Conservation (phyloP, 345 rosid genomes). For the Citrus cavaleriei region DNA sequence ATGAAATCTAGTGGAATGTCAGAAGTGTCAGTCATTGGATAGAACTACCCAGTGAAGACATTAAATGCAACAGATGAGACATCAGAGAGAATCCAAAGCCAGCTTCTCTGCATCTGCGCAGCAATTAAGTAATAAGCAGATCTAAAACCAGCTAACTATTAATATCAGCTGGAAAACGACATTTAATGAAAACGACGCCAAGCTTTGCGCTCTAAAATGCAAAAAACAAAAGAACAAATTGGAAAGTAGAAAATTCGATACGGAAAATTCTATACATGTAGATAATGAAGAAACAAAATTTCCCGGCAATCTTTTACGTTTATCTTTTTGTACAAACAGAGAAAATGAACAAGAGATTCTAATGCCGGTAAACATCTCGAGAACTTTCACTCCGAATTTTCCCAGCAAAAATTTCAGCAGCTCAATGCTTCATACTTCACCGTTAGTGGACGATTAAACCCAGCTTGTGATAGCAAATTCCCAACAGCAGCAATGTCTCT, state of each 20-base stretch:
- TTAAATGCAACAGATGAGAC: conserved; percentile 21
- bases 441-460: conserved; percentile 73
- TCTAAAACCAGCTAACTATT: not conserved
- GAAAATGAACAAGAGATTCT: conserved; percentile 29
- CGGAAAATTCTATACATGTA: conserved; percentile 40
- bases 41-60: conserved; percentile 12
- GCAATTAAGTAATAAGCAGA: not conserved
- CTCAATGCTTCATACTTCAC: conserved; percentile 84
- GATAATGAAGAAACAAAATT: conserved; percentile 49
- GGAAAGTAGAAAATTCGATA: conserved; percentile 16
- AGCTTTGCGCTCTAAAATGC: not conserved
- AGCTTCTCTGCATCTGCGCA: conserved; percentile 1
- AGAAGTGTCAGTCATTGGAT: conserved; percentile 28
- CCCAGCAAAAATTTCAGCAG: conserved; percentile 35
- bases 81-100: conserved; percentile 21
- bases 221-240: not conserved
- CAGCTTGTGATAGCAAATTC: conserved; percentile 64
- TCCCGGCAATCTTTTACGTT: conserved; percentile 30
- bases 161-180: not conserved
- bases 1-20: conserved; percentile 48
- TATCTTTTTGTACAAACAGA: conserved; percentile 35
- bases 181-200: not conserved
- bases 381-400: not conserved
- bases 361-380: conserved; percentile 34
- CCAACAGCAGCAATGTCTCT: conserved; percentile 82